Evolutionary conservation across 2,329 filamentous ascomycete genomes (phyloP), one percentile per base, ranked within the genome.

Genomic region (Cercospora sp.): DNA sequence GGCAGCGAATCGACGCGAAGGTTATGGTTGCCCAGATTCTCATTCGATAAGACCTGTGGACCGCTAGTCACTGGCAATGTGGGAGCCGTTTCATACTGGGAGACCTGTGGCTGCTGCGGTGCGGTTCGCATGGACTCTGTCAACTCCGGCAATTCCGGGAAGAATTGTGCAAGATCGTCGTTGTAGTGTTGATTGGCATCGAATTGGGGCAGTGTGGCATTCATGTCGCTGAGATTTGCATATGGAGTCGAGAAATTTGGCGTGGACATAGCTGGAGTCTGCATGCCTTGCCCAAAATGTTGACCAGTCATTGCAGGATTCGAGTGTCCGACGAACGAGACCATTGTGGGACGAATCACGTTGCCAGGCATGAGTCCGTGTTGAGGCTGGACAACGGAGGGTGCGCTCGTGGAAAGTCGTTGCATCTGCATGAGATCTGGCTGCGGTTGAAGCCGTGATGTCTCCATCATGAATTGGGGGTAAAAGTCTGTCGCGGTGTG

Each of bases 1-100:
- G 26, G 43, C 24, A 10, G 43, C 43, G 26, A 21, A n/a, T 32
- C 43, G 16, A 62, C 59, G 5, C 61, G 65, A 30, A 67, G 67
- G 49, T 72, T 69, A n/a, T 67, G 66, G 24, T 69, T 66, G 63
- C 45, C 67, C 2, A 63, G 61, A 26, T 67, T 63, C 21, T 68
- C 66, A 4, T 61, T 30, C 13, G 60, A 65, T 24, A 69, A 34
- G 6, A 55, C 57, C 13, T 69, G 68, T 12, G 68, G 62, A 28
- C 53, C 32, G 40, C 61, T 61, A 3, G 57, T 59, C 6, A 49
- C 43, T 3, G 53, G 51, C 13, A 51, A 30, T 1, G 6, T 24
- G 16, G 26, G 18, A 3, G 18, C 2, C 10, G 63, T 10, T 24
- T 64, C 21, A 12, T 37, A 53, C 8, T 32, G 30, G 18, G 21